phyloP scores from a whole-genome alignment of 768 basidiomycete species.

The Lactarius trivialis region DNA sequence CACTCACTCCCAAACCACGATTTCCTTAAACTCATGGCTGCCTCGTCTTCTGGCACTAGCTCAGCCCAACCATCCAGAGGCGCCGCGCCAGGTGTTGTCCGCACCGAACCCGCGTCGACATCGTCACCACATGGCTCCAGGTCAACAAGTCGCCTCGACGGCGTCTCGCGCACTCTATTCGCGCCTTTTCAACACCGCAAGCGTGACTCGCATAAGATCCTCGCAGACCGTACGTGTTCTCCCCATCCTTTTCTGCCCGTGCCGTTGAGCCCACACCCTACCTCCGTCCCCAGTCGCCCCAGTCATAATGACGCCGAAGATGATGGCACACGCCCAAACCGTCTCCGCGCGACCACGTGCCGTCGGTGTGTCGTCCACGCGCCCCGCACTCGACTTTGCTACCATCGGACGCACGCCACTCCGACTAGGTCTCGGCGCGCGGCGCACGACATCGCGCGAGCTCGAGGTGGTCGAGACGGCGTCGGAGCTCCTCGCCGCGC shows the following conservation, averaged over 20 bases:
- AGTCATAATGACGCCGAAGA: conserved; percentile 82
- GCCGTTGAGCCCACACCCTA: not conserved
- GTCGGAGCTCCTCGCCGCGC: conserved; percentile 61
- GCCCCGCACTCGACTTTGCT: conserved; percentile 58
- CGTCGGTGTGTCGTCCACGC: conserved; percentile 29
- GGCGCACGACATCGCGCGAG: conserved; percentile 74
- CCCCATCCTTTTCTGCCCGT: conserved; percentile 6
- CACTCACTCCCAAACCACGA: conserved; percentile 1
- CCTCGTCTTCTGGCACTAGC: conserved; percentile 24
- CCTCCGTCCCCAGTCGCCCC: conserved; percentile 56
- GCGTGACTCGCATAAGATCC: conserved; percentile 61
- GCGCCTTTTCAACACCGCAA: conserved; percentile 60
- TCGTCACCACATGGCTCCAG: conserved; percentile 23
- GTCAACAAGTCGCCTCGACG: conserved; percentile 41
- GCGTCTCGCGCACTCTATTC: conserved; percentile 64
- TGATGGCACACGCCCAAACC: conserved; percentile 68
- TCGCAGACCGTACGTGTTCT: conserved; percentile 60
- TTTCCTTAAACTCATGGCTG: conserved; percentile 23
- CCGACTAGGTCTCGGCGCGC: conserved; percentile 55
- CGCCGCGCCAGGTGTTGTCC: conserved; percentile 35
- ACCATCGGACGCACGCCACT: conserved; percentile 75
- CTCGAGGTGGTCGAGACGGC: conserved; percentile 79
- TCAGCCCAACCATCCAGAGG: conserved; percentile 33
- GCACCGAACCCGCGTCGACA: conserved; percentile 2
- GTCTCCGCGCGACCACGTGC: conserved; percentile 46